Percentiles rank a stretch among this genome's conserved stretches.
These are phyloP conservation scores for Solanum verrucosum DNA, from an alignment of 257 asterid genomes.

Conservation along the genomic window DNA sequence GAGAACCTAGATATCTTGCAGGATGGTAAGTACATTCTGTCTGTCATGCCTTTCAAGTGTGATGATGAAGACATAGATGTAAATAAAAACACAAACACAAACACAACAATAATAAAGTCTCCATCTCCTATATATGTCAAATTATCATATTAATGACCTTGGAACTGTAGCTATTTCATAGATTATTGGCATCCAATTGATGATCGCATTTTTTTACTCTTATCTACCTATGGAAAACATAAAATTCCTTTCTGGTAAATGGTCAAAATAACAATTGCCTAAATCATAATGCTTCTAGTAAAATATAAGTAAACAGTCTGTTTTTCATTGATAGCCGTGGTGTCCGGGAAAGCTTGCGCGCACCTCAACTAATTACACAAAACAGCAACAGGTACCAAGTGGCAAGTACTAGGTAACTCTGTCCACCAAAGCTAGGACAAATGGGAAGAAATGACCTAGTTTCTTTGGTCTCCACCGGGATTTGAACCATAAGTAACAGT, in stretches of 20 bases:
- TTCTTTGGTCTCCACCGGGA: not conserved
- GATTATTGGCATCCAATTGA: not conserved
- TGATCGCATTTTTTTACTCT: not conserved
- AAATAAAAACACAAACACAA: not conserved
- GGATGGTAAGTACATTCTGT: not conserved
- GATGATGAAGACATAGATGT: not conserved
- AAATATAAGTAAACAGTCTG: not conserved
- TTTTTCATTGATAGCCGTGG: not conserved
- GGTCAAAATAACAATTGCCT: not conserved
- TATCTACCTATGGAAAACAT: not conserved
- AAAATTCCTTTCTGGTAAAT: not conserved
- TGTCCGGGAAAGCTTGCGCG: not conserved
- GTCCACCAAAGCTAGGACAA: not conserved
- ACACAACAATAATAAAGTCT: not conserved
- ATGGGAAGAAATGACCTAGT: not conserved
- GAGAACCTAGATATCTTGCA: not conserved
- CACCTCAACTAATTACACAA: not conserved
- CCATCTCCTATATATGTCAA: not conserved
- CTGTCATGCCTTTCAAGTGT: not conserved
- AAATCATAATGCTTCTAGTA: not conserved
- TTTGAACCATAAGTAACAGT: not conserved
- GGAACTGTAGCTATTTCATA: not conserved
- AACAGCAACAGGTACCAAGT: not conserved
- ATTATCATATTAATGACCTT: not conserved
- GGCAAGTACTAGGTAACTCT: not conserved